phyloP scores from a whole-genome alignment of 495 filamentous ascomycete genomes.

The Parathielavia hyrcaniae region DNA sequence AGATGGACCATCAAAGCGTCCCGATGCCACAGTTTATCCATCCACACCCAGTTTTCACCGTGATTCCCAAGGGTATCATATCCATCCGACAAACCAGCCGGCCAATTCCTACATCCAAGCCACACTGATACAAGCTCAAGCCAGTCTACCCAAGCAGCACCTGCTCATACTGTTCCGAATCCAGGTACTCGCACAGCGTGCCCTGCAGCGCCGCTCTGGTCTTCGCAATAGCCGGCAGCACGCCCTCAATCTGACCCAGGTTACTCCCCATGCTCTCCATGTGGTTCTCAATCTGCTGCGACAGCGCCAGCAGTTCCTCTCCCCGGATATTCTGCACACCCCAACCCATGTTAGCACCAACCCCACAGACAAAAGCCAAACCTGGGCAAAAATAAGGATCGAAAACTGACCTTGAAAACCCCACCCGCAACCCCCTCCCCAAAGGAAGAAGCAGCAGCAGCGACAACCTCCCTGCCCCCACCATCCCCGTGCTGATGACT shows the following conservation, averaged over 20 bases:
- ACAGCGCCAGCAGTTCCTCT: slow-evolving; percentile 33
- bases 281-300: slow-evolving; percentile 41
- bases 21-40: not conserved
- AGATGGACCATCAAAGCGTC: not conserved
- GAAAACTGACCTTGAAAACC: slow-evolving; percentile 32
- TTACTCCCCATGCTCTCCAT: slow-evolving; percentile 56
- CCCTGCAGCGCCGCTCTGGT: slow-evolving; percentile 40
- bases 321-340: slow-evolving; percentile 25
- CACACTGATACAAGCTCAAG: not conserved
- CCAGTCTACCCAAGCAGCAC: slow-evolving; percentile 35
- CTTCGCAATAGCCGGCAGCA: slow-evolving; percentile 38
- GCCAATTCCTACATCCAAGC: slow-evolving; percentile 1
- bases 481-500: not conserved
- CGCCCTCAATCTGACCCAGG: slow-evolving; percentile 46
- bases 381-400: not conserved
- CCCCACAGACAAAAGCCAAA: not conserved
- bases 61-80: slow-evolving; percentile 14
- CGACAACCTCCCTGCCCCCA: slow-evolving; percentile 2
- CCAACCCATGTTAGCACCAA: not conserved
- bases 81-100: slow-evolving; percentile 4
- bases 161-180: slow-evolving; percentile 40
- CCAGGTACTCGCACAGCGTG: slow-evolving; percentile 40
- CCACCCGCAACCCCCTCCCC: slow-evolving; percentile 14
- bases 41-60: not conserved
- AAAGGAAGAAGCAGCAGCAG: slow-evolving; percentile 21